phyloP scores from a whole-genome alignment of 495 filamentous ascomycete species.

The Astrothelium subdiscretum region DNA sequence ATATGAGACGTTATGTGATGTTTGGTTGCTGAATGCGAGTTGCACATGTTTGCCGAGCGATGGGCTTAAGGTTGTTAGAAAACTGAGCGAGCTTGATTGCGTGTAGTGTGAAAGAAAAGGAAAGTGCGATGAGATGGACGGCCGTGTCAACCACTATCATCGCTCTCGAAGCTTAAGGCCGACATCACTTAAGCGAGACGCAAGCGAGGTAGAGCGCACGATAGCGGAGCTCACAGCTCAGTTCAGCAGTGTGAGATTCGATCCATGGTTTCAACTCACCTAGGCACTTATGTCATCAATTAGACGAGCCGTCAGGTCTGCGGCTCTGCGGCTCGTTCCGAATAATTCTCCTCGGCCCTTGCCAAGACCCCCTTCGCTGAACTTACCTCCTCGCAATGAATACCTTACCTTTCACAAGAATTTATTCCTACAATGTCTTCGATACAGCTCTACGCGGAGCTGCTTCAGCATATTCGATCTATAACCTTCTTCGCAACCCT shows the following conservation, averaged over 20 bases:
- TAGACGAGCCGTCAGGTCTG: neutral
- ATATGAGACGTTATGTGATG: neutral
- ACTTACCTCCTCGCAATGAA: neutral
- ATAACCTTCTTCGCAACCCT: conserved; percentile 64
- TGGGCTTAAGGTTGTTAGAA: neutral
- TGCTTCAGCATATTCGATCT: conserved; percentile 76
- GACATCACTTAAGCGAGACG: neutral
- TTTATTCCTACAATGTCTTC: neutral
- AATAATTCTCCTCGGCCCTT: no score
- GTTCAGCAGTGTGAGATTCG: no score
- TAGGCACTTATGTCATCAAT: no score
- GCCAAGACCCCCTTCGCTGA: no score
- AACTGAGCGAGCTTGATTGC: neutral
- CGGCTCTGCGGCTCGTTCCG: neutral
- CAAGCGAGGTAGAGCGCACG: neutral
- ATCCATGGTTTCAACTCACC: no score
- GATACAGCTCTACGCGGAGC: conserved; percentile 63
- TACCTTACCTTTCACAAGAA: neutral
- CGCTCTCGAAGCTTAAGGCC: neutral
- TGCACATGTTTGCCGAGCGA: no score
- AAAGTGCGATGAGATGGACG: neutral
- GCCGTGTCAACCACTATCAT: no score
- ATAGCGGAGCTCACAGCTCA: no score
- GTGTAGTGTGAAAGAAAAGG: neutral
- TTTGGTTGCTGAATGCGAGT: neutral